A percentile compares a stretch with the other conserved stretches of the same genome.
These are phyloP conservation scores for Anthracocystis panici-leucophaei DNA, from an alignment of 1,284 basidiomycete genomes.

Conservation along the genomic window DNA sequence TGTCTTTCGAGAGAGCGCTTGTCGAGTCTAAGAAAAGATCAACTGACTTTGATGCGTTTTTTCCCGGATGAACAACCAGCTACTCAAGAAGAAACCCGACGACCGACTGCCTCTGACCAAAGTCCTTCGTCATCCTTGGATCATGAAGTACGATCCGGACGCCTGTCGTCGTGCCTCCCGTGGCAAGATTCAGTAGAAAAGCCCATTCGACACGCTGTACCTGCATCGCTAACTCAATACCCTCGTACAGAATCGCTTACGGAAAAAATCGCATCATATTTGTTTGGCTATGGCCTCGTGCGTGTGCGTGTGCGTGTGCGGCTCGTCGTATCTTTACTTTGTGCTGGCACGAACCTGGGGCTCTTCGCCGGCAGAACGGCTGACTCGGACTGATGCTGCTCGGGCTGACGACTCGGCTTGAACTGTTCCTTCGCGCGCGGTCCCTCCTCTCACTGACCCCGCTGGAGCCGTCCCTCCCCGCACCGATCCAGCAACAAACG, in stretches of 20 bases:
- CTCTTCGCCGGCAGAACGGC: no score
- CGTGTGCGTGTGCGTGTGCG: no score
- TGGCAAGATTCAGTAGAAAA: conserved; percentile 43
- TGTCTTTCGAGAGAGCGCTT: no score
- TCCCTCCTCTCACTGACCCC: no score
- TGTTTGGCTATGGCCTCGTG: no score
- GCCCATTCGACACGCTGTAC: not conserved
- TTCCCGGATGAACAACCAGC: conserved; percentile 69
- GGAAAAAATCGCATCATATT: no score
- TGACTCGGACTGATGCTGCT: not conserved
- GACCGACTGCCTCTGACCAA: conserved; percentile 83
- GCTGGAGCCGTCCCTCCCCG: not conserved
- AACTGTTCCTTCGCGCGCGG: no score
- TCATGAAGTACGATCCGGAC: conserved; percentile 77
- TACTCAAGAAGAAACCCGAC: conserved; percentile 86
- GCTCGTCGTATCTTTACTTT: no score
- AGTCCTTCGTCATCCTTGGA: conserved; percentile 91
- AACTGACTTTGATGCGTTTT: no score
- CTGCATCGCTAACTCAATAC: conserved; percentile 1
- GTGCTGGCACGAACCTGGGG: no score
- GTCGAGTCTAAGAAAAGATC: no score
- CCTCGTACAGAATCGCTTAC: not conserved
- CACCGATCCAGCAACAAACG: not conserved
- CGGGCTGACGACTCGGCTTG: not conserved
- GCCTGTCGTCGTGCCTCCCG: conserved; percentile 56